Percentiles rank a stretch among this genome's conserved stretches.
Conservation (phyloP, 768 basidiomycete species). For the Tephrocybe sp. region DNA sequence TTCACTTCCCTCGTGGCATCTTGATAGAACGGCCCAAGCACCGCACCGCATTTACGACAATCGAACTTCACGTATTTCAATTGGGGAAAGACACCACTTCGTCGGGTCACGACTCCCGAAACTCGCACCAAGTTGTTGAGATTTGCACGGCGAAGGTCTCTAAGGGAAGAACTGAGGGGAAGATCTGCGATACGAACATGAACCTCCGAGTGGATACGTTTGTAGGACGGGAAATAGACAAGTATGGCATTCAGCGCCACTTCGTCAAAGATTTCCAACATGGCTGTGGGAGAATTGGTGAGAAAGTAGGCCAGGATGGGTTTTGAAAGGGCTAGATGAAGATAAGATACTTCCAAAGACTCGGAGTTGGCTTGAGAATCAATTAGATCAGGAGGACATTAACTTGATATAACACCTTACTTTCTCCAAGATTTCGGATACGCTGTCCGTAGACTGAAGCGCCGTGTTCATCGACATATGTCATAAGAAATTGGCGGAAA, state of each 20-base stretch:
- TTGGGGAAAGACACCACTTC: conserved; percentile 98
- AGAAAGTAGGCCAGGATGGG: conserved; percentile 97
- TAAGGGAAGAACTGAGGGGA: conserved; percentile 85
- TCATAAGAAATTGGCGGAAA: conserved; percentile 95
- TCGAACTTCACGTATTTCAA: conserved; percentile 99
- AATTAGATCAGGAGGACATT: background rate
- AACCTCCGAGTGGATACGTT: conserved; percentile 96
- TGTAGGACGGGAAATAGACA: conserved; percentile 94
- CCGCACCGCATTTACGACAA: conserved; percentile 91
- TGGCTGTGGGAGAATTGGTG: conserved; percentile 89
- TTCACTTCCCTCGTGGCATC: conserved; percentile 93
- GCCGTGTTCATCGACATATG: conserved; percentile 90
- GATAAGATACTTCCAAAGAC: conserved; percentile 95
- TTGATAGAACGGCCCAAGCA: conserved; percentile 96
- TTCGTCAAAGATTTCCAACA: conserved; percentile 94
- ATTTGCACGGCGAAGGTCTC: conserved; percentile 89
- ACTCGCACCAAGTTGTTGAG: conserved; percentile 96
- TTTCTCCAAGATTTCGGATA: conserved; percentile 92
- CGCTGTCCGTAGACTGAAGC: conserved; percentile 93
- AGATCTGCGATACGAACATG: conserved; percentile 97
- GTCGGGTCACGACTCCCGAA: conserved; percentile 91
- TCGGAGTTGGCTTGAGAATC: conserved; percentile 83
- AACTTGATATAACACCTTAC: conserved; percentile 44
- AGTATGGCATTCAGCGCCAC: conserved; percentile 94
- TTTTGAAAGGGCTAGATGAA: conserved; percentile 91